Evolutionary conservation across 2,329 filamentous ascomycete genomes (phyloP).

Genomic region (Aspergillus luchuensis): DNA sequence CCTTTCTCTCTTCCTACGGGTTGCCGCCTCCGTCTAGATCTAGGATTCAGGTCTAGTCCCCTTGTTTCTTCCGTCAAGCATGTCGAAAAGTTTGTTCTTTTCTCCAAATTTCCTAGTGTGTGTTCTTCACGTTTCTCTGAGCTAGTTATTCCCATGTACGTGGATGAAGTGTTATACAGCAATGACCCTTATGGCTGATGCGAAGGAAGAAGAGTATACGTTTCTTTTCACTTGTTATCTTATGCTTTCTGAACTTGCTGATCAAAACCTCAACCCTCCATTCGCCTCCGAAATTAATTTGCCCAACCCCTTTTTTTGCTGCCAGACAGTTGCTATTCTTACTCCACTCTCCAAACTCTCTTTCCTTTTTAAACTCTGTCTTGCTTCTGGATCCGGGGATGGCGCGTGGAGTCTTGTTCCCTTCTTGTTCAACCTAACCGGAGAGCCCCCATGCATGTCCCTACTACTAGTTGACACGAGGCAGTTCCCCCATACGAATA

Average conservation of each 20-base stretch:
- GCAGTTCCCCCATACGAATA: conserved; percentile 27
- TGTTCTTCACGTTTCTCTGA: conserved; percentile 24
- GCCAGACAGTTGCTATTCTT: conserved; percentile 13
- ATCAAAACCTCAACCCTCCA: not conserved
- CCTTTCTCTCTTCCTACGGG: conserved; percentile 18
- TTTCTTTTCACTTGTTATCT: conserved; percentile 3
- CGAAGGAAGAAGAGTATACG: conserved; percentile 31
- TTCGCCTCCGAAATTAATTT: conserved; percentile 14
- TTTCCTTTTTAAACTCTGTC: conserved; percentile 17
- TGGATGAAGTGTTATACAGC: conserved; percentile 37
- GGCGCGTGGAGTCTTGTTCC: conserved; percentile 32
- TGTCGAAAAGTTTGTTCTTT: conserved; percentile 41
- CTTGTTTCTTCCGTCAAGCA: conserved; percentile 36
- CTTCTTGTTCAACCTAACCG: conserved; percentile 26
- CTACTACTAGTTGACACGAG: conserved; percentile 25
- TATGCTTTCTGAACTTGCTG: conserved; percentile 7
- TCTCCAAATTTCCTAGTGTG: conserved; percentile 21
- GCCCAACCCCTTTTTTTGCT: conserved; percentile 14
- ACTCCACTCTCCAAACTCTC: conserved; percentile 14
- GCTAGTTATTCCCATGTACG: conserved; percentile 36
- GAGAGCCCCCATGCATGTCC: conserved; percentile 20
- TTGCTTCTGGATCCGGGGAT: conserved; percentile 25
- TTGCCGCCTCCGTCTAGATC: conserved; percentile 33
- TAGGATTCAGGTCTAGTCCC: conserved; percentile 33
- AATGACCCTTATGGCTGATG: conserved; percentile 39